Base-by-base conservation (phyloP, 2,329 filamentous ascomycete genomes). In the Capronia coronata region DNA sequence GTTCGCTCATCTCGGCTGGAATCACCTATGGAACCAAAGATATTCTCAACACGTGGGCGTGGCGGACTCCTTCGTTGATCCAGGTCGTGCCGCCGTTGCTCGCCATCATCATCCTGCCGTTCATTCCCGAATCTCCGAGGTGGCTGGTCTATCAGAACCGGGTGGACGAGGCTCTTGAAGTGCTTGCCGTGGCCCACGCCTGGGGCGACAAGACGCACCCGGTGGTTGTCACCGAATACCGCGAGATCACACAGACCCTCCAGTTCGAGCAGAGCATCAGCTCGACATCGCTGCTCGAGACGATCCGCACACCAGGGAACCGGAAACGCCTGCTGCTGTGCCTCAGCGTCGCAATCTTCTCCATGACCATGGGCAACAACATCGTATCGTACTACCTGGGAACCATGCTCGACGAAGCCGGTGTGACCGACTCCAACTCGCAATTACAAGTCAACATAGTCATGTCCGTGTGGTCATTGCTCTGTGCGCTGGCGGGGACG, bases 381-480 rank as follows among this genome's bases (percentile, higher is more conserved):
- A 51, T 53, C 39, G 47, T 56, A 19, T 50, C 53, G 5, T 71
- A 67, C 52, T 72, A 71, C 56, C 64, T 73, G 3, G 69, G 71
- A 1, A 56, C 61, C 1, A 69, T 72, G 60, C 66, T 77, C 0
- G 63, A 66, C 44, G 70, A 67, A 11, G 73, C 73, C 2, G 74
- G 74, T 1, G 68, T 77, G 23, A 71, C 67, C 1, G 62, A 71
- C 51, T 57, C 64, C 0, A 65, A 63, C 5, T 65, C 67, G 2
- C 74, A 77, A 50, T 64, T 76, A 1, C 64, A 63, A 73, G 53
- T 67, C 68, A 78, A 77, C 43, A 69, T 78, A 29, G 68, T 76
- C 2, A 62, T 78, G 13, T 76, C 75, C 49, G 70, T 68, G 1
- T 78, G 69, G 68, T 77, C 72, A 46, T 63, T 78, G 0, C 59